phyloP scores from a whole-genome alignment of 1,139 yeast species.

The Torulaspora globosa region DNA sequence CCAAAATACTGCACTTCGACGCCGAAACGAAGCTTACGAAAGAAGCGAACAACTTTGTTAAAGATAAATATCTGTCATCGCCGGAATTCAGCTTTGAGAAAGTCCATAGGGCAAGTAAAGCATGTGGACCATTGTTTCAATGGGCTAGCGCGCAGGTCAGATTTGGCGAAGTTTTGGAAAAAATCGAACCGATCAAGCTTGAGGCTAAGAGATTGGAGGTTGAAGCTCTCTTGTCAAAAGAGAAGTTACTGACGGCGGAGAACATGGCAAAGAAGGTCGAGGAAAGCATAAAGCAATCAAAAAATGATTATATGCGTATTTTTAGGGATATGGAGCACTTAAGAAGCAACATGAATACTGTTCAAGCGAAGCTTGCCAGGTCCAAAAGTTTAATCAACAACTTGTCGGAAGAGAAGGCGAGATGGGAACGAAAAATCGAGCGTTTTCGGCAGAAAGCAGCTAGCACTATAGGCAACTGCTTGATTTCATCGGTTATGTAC shows the following conservation, averaged over 20 bases:
- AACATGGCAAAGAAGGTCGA: conserved; percentile 79
- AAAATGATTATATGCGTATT: conserved; percentile 61
- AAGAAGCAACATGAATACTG: conserved; percentile 63
- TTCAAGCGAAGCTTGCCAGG: conserved; percentile 57
- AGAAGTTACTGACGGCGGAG: conserved; percentile 69
- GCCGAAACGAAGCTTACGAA: conserved; percentile 56
- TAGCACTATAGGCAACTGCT: conserved; percentile 58
- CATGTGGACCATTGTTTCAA: conserved; percentile 86
- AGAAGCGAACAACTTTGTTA: conserved; percentile 54
- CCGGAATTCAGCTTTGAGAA: conserved; percentile 66
- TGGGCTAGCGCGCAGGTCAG: conserved; percentile 89
- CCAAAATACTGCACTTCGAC: conserved; percentile 73
- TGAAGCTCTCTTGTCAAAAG: conserved; percentile 57
- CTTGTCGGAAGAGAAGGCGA: conserved; percentile 60
- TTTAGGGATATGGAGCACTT: conserved; percentile 77
- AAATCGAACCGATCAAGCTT: conserved; percentile 67
- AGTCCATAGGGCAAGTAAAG: conserved; percentile 87
- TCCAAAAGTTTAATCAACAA: conserved; percentile 61
- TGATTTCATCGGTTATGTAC: conserved; percentile 58
- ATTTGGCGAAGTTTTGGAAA: conserved; percentile 64
- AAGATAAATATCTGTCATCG: conserved; percentile 53
- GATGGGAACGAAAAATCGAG: conserved; percentile 65
- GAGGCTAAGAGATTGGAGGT: conserved; percentile 62
- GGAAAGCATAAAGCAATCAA: conserved; percentile 61
- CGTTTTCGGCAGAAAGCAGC: conserved; percentile 48